These are phyloP conservation scores for Ogataea paraovalis DNA, from an alignment of 805 yeast genomes.

Conservation along the genomic window DNA sequence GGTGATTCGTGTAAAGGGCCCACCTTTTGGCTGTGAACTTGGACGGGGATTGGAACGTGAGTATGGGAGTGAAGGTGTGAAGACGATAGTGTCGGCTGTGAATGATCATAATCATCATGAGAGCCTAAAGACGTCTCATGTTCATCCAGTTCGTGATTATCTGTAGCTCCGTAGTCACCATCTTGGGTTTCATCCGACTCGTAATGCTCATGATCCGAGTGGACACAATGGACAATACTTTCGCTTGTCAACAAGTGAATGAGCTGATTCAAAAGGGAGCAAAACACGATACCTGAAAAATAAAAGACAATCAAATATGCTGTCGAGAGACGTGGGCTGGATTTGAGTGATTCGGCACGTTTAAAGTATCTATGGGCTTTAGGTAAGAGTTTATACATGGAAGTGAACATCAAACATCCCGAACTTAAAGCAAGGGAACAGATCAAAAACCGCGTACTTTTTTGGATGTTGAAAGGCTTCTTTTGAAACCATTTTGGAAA, in stretches of 20 bases:
- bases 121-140: too few species aligned
- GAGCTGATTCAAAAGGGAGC: conserved; percentile 55
- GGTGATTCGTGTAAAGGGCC: neutral
- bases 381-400: conserved; percentile 76
- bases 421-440: conserved; percentile 73
- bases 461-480: conserved; percentile 49
- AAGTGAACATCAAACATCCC: conserved; percentile 79
- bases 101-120: neutral
- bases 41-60: neutral
- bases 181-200: conserved; percentile 12
- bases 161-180: conserved; percentile 4
- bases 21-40: neutral
- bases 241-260: conserved; percentile 77
- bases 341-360: conserved; percentile 25
- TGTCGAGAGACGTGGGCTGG: conserved; percentile 30
- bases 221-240: conserved; percentile 83
- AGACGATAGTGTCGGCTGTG: too few species aligned
- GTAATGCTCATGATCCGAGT: conserved; percentile 36
- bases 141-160: too few species aligned
- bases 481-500: conserved; percentile 38
- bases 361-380: conserved; percentile 48
- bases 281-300: conserved; percentile 53
- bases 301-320: conserved; percentile 39
- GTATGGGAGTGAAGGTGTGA: neutral
- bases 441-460: conserved; percentile 62